These are phyloP conservation scores for Neurospora africana DNA, from an alignment of 495 filamentous ascomycete species.

Conservation along the genomic window DNA sequence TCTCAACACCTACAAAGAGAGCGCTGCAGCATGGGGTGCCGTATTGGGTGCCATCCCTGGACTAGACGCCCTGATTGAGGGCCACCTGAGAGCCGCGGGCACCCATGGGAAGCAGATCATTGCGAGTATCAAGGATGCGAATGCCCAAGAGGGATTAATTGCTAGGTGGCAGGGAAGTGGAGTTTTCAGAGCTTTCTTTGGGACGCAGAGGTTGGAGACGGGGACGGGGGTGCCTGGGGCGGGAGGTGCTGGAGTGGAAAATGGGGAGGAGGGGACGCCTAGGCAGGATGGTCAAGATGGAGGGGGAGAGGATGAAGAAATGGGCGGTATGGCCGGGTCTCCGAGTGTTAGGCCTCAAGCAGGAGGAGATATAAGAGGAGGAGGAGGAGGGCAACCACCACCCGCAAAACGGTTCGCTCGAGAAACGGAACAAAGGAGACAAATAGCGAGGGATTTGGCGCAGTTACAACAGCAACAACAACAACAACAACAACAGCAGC, in stretches of 20 bases:
- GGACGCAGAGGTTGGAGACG: not conserved
- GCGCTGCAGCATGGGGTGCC: slow-evolving; percentile 29
- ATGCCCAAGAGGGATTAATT: slow-evolving; percentile 24
- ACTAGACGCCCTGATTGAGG: slow-evolving; percentile 26
- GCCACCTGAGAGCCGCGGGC: slow-evolving; percentile 14
- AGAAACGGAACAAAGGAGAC: not conserved
- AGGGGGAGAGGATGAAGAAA: slow-evolving; percentile 4
- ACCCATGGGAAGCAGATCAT: slow-evolving; percentile 15
- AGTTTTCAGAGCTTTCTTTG: slow-evolving; percentile 27
- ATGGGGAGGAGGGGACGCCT: not conserved
- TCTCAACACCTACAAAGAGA: slow-evolving; percentile 31
- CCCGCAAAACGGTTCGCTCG: not conserved
- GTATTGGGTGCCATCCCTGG: slow-evolving; percentile 26
- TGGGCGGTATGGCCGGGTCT: not conserved
- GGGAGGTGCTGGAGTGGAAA: slow-evolving; percentile 5
- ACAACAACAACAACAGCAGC: too few species aligned
- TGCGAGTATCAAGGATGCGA: slow-evolving; percentile 24
- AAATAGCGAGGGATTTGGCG: not conserved
- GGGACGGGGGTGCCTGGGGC: too few species aligned
- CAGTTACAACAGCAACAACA: not conserved
- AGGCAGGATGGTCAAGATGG: slow-evolving; percentile 3
- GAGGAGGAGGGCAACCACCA: not conserved
- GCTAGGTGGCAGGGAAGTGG: slow-evolving; percentile 23
- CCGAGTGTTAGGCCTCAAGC: too few species aligned
- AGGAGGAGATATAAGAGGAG: too few species aligned